A percentile compares a stretch with the other conserved stretches of the same genome.
Conservation (phyloP, 2,329 filamentous ascomycete species). For the Xylaria sp. region DNA sequence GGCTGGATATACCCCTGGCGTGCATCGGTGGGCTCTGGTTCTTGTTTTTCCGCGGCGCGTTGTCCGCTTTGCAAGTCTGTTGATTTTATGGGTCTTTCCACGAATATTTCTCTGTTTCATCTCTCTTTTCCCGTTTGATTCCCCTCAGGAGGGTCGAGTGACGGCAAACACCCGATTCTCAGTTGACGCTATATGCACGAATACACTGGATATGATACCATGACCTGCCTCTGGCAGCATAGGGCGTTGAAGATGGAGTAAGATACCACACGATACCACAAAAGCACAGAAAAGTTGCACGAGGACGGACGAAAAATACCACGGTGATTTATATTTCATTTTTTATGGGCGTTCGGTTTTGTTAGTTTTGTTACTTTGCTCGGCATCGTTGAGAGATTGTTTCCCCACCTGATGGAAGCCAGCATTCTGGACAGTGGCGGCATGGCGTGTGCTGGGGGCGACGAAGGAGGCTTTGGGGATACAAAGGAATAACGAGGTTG, state of each 20-base stretch:
- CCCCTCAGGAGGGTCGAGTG: constrained; percentile 41
- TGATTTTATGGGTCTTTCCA: constrained; percentile 7
- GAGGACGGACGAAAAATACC: constrained; percentile 45
- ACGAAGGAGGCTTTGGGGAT: neutral
- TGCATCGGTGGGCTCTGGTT: constrained; percentile 61
- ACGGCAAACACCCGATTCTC: constrained; percentile 46
- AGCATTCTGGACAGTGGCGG: constrained; percentile 10
- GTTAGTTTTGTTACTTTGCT: constrained; percentile 18
- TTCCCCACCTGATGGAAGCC: constrained; percentile 16
- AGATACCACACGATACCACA: constrained; percentile 49
- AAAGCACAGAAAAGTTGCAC: constrained; percentile 49
- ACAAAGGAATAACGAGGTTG: constrained; percentile 12
- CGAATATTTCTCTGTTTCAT: constrained; percentile 8
- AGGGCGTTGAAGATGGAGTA: constrained; percentile 51
- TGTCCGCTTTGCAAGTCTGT: constrained; percentile 11
- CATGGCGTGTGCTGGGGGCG: constrained; percentile 7
- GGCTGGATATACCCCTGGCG: constrained; percentile 74
- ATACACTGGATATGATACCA: constrained; percentile 52
- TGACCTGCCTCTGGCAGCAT: constrained; percentile 47
- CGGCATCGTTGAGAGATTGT: constrained; percentile 13
- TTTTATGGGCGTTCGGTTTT: constrained; percentile 32
- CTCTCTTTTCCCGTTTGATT: constrained; percentile 39
- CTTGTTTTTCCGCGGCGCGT: constrained; percentile 42
- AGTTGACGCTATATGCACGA: constrained; percentile 50
- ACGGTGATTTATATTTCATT: constrained; percentile 38